phyloP scores from a whole-genome alignment of 2,329 filamentous ascomycete species.

The Apiospora koreana region DNA sequence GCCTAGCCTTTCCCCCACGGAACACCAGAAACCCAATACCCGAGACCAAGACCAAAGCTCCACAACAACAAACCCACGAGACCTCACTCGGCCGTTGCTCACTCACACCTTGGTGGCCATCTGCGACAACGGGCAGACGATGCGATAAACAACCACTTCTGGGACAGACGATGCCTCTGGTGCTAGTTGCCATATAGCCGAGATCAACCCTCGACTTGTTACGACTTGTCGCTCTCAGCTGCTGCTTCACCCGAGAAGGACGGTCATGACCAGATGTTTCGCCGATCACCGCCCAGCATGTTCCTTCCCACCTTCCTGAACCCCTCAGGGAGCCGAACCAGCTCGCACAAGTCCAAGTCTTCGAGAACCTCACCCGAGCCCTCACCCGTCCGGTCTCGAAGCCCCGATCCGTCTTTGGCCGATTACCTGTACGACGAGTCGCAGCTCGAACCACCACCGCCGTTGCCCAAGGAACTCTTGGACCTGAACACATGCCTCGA shows the following conservation, averaged over 20 bases:
- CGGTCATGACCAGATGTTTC: constrained; percentile 61
- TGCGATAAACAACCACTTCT: not conserved
- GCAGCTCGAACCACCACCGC: constrained; percentile 49
- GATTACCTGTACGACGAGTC: constrained; percentile 58
- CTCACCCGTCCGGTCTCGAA: constrained; percentile 16
- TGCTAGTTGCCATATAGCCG: constrained; percentile 45
- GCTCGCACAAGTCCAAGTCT: not conserved
- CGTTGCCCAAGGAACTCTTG: constrained; percentile 62
- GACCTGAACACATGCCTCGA: constrained; percentile 71
- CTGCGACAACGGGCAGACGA: not conserved
- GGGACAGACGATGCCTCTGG: not conserved
- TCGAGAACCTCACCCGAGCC: constrained; percentile 7
- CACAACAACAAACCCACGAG: not conserved
- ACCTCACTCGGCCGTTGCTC: not conserved
- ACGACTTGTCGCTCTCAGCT: constrained; percentile 22
- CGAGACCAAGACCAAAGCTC: not conserved
- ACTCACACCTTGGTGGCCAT: not conserved
- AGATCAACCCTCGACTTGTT: constrained; percentile 58
- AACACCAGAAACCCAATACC: not conserved
- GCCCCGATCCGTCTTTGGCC: constrained; percentile 25
- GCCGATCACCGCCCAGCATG: constrained; percentile 57
- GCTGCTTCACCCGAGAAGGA: constrained; percentile 53
- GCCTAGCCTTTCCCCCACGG: constrained; percentile 1
- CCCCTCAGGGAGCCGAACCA: not conserved
- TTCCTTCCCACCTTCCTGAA: constrained; percentile 9